Conservation (phyloP, 2,329 filamentous ascomycete genomes). For the Colletotrichum musicola region DNA sequence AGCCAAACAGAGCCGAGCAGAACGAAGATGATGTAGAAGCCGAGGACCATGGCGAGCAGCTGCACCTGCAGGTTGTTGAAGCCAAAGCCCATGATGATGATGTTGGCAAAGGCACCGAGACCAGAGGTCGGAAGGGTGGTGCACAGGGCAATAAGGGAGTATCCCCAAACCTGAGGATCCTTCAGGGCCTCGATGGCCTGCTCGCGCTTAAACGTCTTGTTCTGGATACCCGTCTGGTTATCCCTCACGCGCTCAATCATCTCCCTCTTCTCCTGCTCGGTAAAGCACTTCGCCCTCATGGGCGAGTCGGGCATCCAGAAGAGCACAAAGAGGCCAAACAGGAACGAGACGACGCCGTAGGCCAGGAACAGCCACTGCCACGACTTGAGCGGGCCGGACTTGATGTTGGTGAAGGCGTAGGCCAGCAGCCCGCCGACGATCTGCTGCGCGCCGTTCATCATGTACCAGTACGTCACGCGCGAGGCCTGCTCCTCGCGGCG, state of each 20-base stretch:
- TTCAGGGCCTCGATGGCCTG: constrained; percentile 64
- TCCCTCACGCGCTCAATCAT: constrained; percentile 71
- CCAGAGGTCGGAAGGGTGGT: constrained; percentile 81
- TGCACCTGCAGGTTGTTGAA: constrained; percentile 78
- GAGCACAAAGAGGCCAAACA: constrained; percentile 75
- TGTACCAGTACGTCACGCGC: constrained; percentile 79
- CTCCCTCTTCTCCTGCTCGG: constrained; percentile 73
- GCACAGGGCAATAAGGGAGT: constrained; percentile 74
- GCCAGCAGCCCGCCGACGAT: constrained; percentile 79
- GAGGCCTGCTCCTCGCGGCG: constrained; percentile 75
- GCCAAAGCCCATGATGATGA: constrained; percentile 78
- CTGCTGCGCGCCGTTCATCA: constrained; percentile 82
- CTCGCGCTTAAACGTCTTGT: constrained; percentile 60
- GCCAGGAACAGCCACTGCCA: constrained; percentile 79
- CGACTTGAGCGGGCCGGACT: constrained; percentile 65
- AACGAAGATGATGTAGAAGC: constrained; percentile 79
- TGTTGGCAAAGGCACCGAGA: constrained; percentile 79
- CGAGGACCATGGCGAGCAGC: constrained; percentile 80
- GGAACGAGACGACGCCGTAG: constrained; percentile 72
- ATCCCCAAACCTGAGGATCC: constrained; percentile 77
- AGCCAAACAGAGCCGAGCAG: constrained; percentile 76
- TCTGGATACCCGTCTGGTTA: constrained; percentile 73
- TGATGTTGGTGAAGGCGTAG: constrained; percentile 71
- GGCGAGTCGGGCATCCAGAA: constrained; percentile 77
- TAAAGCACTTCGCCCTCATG: constrained; percentile 78